phyloP scores from a whole-genome alignment of 768 basidiomycete species.

The Hysterangium stoloniferum region DNA sequence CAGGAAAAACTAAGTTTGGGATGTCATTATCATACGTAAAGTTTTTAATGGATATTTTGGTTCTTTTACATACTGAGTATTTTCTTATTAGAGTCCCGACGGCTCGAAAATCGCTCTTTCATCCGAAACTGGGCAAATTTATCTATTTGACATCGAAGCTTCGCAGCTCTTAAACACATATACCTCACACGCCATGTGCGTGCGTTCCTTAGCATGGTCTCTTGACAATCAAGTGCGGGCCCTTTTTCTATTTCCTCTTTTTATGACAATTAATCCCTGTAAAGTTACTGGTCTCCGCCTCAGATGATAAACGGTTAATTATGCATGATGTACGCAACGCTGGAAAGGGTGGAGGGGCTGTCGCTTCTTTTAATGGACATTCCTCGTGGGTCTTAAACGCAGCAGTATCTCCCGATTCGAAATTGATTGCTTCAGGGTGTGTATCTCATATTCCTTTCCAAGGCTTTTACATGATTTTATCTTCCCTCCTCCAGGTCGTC shows the following conservation, averaged over 20 bases:
- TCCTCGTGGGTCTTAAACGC: constrained; percentile 85
- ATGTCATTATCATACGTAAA: constrained; percentile 66
- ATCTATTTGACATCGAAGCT: constrained; percentile 74
- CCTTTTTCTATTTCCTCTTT: constrained; percentile 9
- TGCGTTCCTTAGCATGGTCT: constrained; percentile 84
- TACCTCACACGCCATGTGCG: constrained; percentile 85
- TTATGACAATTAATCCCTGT: too few relatives aligned
- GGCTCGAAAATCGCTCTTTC: constrained; percentile 76
- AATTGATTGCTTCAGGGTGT: constrained; percentile 75
- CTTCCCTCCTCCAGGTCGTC: too few relatives aligned
- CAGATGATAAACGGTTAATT: constrained; percentile 87
- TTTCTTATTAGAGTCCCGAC: constrained; percentile 66
- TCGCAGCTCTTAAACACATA: constrained; percentile 59
- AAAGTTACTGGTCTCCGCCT: constrained; percentile 81
- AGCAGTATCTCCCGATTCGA: constrained; percentile 75
- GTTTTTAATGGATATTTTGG: constrained; percentile 8
- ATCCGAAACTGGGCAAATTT: constrained; percentile 82
- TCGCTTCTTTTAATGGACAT: constrained; percentile 82
- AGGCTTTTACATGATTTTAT: background rate
- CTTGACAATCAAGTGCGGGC: constrained; percentile 75
- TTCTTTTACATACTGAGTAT: background rate
- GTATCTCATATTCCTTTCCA: constrained; percentile 18
- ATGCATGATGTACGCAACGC: constrained; percentile 83
- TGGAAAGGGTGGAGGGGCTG: constrained; percentile 60
- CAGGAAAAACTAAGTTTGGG: constrained; percentile 70